Evolutionary conservation across 306 rosid species (phyloP), one percentile per base, ranked within the genome.

Genomic region (Cucurbita argyrosperma): DNA sequence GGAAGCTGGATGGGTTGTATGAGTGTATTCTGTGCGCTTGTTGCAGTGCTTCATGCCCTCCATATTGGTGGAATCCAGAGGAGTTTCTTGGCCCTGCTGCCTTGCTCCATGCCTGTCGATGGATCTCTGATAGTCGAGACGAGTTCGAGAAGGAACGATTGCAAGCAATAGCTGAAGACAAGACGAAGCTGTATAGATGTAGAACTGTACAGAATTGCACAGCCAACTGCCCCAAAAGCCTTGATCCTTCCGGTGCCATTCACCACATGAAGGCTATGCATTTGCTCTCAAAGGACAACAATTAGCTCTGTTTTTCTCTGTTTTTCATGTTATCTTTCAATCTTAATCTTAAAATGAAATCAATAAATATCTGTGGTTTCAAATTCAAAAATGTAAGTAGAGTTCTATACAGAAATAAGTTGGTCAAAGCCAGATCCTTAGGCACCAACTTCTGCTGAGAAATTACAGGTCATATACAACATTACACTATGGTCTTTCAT

Each of bases 41-140:
- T 51, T 85, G 84, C 60, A 76, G 76, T 59, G 53, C 81, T 18
- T 78, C 86, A 14, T 76, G 87, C 71, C 84, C 87, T 71, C 64
- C 84, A 37, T 85, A 82, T 23, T 82, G 86, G 88, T 82, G 86
- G 84, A 85, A 85, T 35, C 88, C 80, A 4, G 83, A 85, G 52
- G 79, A 79, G 79, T 75, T 72, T 54, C 66, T 72, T 5, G 84
- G 86, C 14, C 81, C 80, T 5, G 86, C 84, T 3, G 76, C 88
- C 3, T 76, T 85, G 64, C 78, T 85, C 12, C 77, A 84, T 9
- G 77, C 81, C 35, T 84, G 73, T 12, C 39, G 87, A 59, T 81
- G 85, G 83, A 76, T 84, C 21, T 19, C 35, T 0, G 66, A 81
- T 13, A 53, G 89, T 58, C 67, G 79, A 39, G 84, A 74, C 5